Evolutionary conservation across 768 basidiomycete genomes (phyloP).

Genomic region (Paxillus involutus): DNA sequence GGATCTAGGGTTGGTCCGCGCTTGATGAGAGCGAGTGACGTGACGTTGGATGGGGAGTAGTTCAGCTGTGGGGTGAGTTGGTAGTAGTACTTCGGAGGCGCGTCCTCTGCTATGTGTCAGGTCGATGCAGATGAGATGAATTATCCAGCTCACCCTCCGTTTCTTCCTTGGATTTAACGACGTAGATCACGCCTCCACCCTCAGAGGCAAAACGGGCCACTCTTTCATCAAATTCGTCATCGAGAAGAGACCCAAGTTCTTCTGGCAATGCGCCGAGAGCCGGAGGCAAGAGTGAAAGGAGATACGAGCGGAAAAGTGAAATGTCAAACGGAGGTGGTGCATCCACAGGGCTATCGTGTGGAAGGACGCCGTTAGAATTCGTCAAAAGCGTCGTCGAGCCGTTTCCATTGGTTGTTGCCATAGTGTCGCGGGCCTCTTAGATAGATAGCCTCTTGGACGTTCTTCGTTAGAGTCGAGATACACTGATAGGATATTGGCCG

Average conservation of each 20-base stretch:
- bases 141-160: constrained; percentile 57
- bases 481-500: constrained; percentile 10
- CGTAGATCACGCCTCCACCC: constrained; percentile 75
- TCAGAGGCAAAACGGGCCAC: constrained; percentile 76
- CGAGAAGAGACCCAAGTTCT: constrained; percentile 69
- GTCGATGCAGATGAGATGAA: background rate
- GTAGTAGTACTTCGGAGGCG: constrained; percentile 61
- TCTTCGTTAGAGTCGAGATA: constrained; percentile 1
- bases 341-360: constrained; percentile 34
- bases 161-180: constrained; percentile 77
- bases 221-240: constrained; percentile 73
- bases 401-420: constrained; percentile 25
- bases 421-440: background rate
- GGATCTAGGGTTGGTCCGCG: constrained; percentile 82
- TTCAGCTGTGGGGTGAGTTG: constrained; percentile 68
- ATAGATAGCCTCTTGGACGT: constrained; percentile 15
- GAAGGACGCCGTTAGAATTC: constrained; percentile 25
- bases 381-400: constrained; percentile 28
- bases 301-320: constrained; percentile 67
- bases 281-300: constrained; percentile 73
- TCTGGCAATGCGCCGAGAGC: constrained; percentile 69
- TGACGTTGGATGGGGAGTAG: constrained; percentile 78
- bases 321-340: constrained; percentile 59
- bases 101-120: constrained; percentile 53
- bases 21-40: constrained; percentile 94